phyloP scores from a whole-genome alignment of 2,329 filamentous ascomycete species.

The Calonectria pteridis region DNA sequence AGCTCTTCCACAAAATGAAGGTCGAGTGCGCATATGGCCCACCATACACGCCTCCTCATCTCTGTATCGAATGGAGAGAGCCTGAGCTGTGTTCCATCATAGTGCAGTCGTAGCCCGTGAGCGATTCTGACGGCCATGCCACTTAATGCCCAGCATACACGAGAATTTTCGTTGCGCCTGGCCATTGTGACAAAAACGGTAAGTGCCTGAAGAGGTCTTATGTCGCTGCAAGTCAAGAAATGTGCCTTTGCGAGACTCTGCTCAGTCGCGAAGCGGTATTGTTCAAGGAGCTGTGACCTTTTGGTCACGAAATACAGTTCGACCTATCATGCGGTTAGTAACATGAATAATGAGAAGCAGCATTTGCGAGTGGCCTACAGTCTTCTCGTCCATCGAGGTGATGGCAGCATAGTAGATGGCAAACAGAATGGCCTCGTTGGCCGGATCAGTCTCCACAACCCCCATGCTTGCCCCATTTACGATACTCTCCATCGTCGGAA shows the following conservation, averaged over 20 bases:
- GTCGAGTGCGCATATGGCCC: slow-evolving; percentile 23
- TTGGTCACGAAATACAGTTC: background rate
- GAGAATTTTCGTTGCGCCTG: slow-evolving; percentile 5
- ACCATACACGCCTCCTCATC: slow-evolving; percentile 27
- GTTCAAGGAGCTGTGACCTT: background rate
- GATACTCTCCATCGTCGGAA: background rate
- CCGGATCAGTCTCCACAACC: background rate
- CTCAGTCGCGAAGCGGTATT: slow-evolving; percentile 15
- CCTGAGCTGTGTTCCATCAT: slow-evolving; percentile 12
- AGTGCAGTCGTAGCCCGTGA: slow-evolving; percentile 13
- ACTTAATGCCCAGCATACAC: slow-evolving; percentile 1
- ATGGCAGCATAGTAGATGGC: slow-evolving; percentile 20
- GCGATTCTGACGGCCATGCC: slow-evolving; percentile 13
- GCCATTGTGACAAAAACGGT: slow-evolving; percentile 5
- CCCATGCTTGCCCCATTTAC: background rate
- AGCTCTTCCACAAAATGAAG: slow-evolving; percentile 12
- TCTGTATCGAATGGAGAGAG: slow-evolving; percentile 19
- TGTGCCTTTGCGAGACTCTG: slow-evolving; percentile 12
- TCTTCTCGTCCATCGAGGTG: slow-evolving; percentile 2
- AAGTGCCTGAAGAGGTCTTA: slow-evolving; percentile 8
- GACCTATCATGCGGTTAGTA: background rate
- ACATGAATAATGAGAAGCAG: too few species aligned
- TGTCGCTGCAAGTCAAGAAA: background rate
- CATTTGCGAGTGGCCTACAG: background rate
- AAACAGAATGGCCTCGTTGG: slow-evolving; percentile 9